Conservation (phyloP, 805 yeast species). For the Sugiyamaella chiloensis region DNA sequence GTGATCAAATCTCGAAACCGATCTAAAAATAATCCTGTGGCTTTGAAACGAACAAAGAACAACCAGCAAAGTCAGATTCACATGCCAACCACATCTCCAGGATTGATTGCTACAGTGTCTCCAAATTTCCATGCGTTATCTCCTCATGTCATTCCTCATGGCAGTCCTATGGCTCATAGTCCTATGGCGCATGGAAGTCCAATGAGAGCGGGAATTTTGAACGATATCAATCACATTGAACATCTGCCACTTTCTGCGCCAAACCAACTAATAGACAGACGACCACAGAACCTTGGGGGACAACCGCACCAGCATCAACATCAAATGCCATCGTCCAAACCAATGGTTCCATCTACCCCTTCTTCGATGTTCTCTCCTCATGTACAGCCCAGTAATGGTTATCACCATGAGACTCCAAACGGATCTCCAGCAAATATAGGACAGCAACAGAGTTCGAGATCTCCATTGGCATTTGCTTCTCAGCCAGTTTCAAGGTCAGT, state of each 20-base stretch:
- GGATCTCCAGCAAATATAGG: not conserved
- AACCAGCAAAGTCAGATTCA: conserved; percentile 13
- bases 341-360: not conserved
- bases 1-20: conserved; percentile 90
- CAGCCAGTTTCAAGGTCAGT: conserved; percentile 7
- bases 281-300: conserved; percentile 9
- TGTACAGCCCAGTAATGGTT: not conserved
- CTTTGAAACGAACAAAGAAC: conserved; percentile 16
- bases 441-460: no score
- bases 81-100: conserved; percentile 12
- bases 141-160: conserved; percentile 16
- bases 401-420: conserved; percentile 1
- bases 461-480: not conserved
- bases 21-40: conserved; percentile 20
- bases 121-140: conserved; percentile 19
- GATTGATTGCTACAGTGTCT: conserved; percentile 33
- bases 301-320: conserved; percentile 4
- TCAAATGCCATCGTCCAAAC: not conserved
- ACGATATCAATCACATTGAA: conserved; percentile 18
- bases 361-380: conserved; percentile 1
- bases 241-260: conserved; percentile 16
- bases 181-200: conserved; percentile 15
- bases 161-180: conserved; percentile 9
- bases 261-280: conserved; percentile 3
- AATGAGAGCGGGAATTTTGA: conserved; percentile 5